phyloP scores from a whole-genome alignment of 352 stramenopile species.

The Globisporangium recalcitrans region DNA sequence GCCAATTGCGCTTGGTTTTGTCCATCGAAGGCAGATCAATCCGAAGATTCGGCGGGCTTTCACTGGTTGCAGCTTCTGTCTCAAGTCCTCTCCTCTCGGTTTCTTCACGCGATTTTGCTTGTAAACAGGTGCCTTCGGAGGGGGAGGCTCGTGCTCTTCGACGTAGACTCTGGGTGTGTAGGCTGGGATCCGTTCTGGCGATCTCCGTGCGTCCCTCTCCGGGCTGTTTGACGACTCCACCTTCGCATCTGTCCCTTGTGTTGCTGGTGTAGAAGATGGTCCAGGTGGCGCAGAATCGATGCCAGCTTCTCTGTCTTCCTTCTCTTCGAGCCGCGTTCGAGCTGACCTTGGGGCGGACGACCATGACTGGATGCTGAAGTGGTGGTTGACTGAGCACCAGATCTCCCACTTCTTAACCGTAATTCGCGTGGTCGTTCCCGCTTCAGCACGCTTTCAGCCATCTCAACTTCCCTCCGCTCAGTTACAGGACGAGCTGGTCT shows the following conservation, averaged over 20 bases:
- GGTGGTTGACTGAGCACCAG: not conserved
- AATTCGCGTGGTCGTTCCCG: constrained; percentile 14
- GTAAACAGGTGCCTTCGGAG: constrained; percentile 43
- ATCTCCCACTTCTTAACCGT: constrained; percentile 2
- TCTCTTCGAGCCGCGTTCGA: not conserved
- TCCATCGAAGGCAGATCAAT: constrained; percentile 49
- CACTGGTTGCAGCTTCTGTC: constrained; percentile 39
- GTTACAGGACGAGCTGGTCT: not conserved
- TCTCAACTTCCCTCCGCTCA: not conserved
- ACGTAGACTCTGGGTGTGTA: constrained; percentile 14
- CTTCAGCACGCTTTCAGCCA: not conserved
- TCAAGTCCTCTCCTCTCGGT: constrained; percentile 15
- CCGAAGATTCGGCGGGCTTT: constrained; percentile 44
- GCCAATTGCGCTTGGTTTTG: constrained; percentile 69
- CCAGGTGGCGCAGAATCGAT: not conserved
- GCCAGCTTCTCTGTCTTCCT: not conserved
- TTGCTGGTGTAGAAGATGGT: not conserved
- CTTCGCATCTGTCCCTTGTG: not conserved
- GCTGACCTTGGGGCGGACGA: not conserved
- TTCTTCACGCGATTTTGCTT: constrained; percentile 26
- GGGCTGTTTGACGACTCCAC: not conserved
- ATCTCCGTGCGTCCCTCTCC: not conserved
- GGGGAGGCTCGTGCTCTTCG: constrained; percentile 24
- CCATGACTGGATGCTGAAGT: not conserved
- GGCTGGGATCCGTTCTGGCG: constrained; percentile 1